Base-by-base conservation (phyloP, 1,139 yeast genomes). In the Casaregolazyma lundiana region DNA sequence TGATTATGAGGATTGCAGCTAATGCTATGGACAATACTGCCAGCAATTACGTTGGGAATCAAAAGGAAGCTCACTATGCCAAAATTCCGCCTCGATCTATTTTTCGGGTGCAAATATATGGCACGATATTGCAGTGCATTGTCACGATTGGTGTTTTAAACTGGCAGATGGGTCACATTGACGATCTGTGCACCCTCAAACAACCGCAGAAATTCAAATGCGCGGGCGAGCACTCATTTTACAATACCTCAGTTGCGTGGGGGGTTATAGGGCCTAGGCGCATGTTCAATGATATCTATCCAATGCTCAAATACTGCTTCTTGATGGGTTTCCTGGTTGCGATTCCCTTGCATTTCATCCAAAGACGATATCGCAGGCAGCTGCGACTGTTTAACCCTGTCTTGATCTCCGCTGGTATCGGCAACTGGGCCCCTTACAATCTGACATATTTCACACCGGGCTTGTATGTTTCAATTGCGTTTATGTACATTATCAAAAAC, bases 181-280 rank as follows among this genome's bases (percentile, higher is more conserved):
- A 65, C 15, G 75, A 71, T 44, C 66, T 76, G 53, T 81, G 86
- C 63, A 60, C 63, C 2, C 63, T 70, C 13, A 56, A 58, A 24
- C 78, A 77, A 49, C 45, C 59, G 6, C 53, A 51, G 37, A 56
- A 60, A 51, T 65, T 67, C 49, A 59, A 61, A 17, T 66, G 70
- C 43, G 63, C 58, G 13, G 54, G 77, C 22, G 66, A 61, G 40
- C 64, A 59, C 24, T 72, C 78, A 1, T 74, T 64, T 59, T 80
- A 69, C 63, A 65, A 75, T 38, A 71, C 81, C 15, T 72, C 80
- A 8, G 36, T 47, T 3, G 63, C 76, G 32, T 78, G 80, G 76
- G 85, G 85, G 53, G 75, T 76, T 41, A 78, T 81, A 55, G 86
- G 85, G 22, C 86, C 88, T 18, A 68, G 73, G 58, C 70, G 76